A percentile compares a stretch with the other conserved stretches of the same genome.
Conservation (phyloP, 495 filamentous ascomycete species). For the Tuber magnatum region DNA sequence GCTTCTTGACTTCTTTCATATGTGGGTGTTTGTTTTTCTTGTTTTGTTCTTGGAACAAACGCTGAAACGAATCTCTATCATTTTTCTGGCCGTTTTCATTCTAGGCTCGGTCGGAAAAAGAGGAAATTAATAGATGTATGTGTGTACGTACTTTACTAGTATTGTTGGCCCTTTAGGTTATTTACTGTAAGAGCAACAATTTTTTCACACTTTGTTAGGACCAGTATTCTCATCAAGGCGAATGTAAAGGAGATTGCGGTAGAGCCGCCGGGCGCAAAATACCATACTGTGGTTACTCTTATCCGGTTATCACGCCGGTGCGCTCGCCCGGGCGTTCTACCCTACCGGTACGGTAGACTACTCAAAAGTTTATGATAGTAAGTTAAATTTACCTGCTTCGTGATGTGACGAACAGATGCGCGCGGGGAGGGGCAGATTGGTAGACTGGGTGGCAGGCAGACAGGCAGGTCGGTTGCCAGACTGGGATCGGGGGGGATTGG, state of each 20-base stretch:
- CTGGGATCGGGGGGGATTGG: neutral
- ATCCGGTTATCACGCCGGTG: neutral
- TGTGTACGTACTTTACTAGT: neutral
- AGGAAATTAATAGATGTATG: neutral
- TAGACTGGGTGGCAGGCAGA: neutral
- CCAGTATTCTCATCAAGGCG: neutral
- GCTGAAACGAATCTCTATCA: neutral
- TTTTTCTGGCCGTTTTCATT: neutral
- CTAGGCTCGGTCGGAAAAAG: neutral
- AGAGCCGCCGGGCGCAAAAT: neutral
- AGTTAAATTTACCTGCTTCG: neutral
- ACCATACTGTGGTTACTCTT: neutral
- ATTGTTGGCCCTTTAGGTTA: neutral
- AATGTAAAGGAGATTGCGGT: neutral
- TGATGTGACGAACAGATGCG: neutral
- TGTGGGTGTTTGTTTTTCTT: neutral
- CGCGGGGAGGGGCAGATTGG: neutral
- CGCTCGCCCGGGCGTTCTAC: neutral
- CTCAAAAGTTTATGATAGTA: no score
- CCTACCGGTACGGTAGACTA: no score
- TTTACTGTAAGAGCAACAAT: neutral
- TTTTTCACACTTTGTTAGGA: neutral
- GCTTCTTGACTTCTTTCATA: neutral
- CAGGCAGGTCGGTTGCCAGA: neutral
- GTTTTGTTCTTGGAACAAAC: neutral